Conservation (phyloP, 441 rosid genomes). For the Jatropha podagrica region DNA sequence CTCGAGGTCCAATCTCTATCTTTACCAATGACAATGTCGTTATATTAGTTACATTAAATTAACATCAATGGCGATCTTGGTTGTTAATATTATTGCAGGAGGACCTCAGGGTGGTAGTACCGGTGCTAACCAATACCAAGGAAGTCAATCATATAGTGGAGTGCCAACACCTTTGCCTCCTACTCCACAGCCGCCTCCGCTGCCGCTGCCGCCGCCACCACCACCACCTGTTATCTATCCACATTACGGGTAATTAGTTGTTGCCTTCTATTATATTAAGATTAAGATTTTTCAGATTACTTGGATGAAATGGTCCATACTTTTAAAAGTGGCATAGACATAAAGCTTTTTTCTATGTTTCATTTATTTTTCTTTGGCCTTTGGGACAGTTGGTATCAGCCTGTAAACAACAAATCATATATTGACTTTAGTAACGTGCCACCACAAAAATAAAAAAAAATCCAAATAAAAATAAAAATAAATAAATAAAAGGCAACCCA, state of each 20-base stretch:
- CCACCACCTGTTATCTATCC: slow-evolving; percentile 67
- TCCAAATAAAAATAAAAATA: neutral
- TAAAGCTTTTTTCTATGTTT: slow-evolving; percentile 6
- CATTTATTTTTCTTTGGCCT: slow-evolving; percentile 9
- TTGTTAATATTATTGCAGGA: slow-evolving; percentile 39
- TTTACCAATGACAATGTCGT: too few relatives aligned
- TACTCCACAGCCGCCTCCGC: slow-evolving; percentile 9
- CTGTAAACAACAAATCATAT: slow-evolving; percentile 31
- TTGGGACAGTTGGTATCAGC: slow-evolving; percentile 44
- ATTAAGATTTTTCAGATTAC: slow-evolving; percentile 2
- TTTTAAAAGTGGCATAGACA: neutral
- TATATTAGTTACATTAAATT: too few relatives aligned
- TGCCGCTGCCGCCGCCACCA: slow-evolving; percentile 50
- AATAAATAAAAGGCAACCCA: too few relatives aligned
- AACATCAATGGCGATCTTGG: too few relatives aligned
- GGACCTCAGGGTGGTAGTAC: slow-evolving; percentile 66
- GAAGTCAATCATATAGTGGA: slow-evolving; percentile 50
- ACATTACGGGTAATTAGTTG: slow-evolving; percentile 62
- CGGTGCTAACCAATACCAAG: slow-evolving; percentile 51
- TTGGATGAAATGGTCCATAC: slow-evolving; percentile 32
- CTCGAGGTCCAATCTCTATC: slow-evolving; percentile 49
- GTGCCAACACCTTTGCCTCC: slow-evolving; percentile 37
- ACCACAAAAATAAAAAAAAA: slow-evolving; percentile 11
- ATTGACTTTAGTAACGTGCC: slow-evolving; percentile 17
- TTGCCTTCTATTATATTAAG: neutral